phyloP scores from a whole-genome alignment of 768 basidiomycete genomes.

The Rhodotorula babjevae region DNA sequence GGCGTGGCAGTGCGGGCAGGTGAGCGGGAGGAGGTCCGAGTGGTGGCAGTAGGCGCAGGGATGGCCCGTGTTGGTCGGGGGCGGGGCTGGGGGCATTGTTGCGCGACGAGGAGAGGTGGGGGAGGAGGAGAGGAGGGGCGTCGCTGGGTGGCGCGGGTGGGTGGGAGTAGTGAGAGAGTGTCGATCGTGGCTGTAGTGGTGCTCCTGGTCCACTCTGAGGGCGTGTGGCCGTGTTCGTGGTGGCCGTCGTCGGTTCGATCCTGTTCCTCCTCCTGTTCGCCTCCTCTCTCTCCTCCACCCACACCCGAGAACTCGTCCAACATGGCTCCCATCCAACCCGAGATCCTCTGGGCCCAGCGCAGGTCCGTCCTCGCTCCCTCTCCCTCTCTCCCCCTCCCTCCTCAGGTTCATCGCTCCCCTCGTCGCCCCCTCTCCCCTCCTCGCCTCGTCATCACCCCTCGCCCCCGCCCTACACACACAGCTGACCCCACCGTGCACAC shows the following conservation, averaged over 20 bases:
- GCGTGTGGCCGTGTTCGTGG: no score
- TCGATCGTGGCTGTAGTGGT: no score
- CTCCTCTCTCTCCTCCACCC: not conserved
- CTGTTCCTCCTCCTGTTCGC: not conserved
- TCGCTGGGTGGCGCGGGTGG: no score
- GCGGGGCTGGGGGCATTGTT: not conserved
- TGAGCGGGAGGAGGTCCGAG: constrained; percentile 72
- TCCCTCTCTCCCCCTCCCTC: not conserved
- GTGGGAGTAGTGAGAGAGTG: no score
- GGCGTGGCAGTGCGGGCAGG: constrained; percentile 56
- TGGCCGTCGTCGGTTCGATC: not conserved
- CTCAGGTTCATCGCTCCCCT: no score
- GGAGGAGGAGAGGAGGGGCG: no score
- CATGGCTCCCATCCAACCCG: constrained; percentile 58
- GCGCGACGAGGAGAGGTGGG: no score
- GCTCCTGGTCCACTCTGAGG: no score
- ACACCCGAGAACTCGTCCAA: not conserved
- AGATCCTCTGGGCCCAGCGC: constrained; percentile 92
- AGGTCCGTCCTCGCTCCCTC: constrained; percentile 51
- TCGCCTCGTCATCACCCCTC: not conserved
- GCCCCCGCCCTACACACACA: no score
- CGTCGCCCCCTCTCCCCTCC: constrained; percentile 48
- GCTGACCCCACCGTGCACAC: not conserved
- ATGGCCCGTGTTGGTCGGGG: constrained; percentile 57
- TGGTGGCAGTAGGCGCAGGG: constrained; percentile 65